Evolutionary conservation across 495 filamentous ascomycete species (phyloP).

Genomic region (Aspergillus ellipticus): DNA sequence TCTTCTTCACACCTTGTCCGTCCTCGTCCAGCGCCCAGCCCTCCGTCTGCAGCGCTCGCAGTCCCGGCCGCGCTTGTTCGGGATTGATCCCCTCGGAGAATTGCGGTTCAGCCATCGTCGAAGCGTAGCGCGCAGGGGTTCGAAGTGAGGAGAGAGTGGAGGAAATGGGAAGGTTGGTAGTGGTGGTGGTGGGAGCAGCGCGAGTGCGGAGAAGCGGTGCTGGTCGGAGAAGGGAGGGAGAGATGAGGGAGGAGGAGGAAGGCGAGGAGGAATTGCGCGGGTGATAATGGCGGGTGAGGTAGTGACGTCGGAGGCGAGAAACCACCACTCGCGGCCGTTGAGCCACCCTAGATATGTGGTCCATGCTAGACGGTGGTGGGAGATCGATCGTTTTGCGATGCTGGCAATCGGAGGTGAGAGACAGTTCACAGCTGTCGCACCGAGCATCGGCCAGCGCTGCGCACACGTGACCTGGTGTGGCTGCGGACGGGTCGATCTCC

Average conservation of each 20-base stretch:
- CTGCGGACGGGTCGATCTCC: constrained; percentile 5
- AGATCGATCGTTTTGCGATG: neutral
- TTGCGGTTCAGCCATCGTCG: constrained; percentile 19
- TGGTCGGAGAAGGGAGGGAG: neutral
- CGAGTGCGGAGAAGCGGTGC: neutral
- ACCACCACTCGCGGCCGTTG: constrained; percentile 2
- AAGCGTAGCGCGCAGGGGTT: constrained; percentile 19
- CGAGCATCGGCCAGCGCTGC: neutral
- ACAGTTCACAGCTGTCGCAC: neutral
- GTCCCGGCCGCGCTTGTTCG: constrained; percentile 21
- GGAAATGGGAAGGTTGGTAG: neutral
- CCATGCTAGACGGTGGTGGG: constrained; percentile 5
- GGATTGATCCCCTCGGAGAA: constrained; percentile 37
- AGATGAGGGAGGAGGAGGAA: neutral
- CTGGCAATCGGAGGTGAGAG: neutral
- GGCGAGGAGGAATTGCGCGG: neutral
- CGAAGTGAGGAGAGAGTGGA: neutral
- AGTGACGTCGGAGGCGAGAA: neutral
- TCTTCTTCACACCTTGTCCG: constrained; percentile 38
- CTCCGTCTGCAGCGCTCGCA: constrained; percentile 23
- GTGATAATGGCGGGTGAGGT: neutral
- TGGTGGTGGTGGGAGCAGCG: neutral
- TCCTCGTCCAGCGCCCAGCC: constrained; percentile 40
- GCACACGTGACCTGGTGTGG: neutral
- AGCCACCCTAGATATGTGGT: constrained; percentile 5